Evolutionary conservation across 2,329 filamentous ascomycete species (phyloP), one percentile per base, ranked within the genome.

Genomic region (Chaetomium sp.): DNA sequence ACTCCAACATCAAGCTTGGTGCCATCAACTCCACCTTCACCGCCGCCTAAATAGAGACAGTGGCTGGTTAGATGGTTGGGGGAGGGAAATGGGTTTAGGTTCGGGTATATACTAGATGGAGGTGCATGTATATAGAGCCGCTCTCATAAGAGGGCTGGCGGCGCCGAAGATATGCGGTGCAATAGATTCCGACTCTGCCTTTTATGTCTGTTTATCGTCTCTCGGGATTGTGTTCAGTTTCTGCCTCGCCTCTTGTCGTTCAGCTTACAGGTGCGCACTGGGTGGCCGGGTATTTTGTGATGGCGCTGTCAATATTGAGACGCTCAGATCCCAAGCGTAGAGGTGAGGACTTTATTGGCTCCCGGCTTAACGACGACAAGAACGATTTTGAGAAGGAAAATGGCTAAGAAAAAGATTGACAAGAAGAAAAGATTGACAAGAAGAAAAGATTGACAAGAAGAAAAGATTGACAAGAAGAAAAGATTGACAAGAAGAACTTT

Each of bases 1-100:
- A 78, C 74, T 82, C 80, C 57, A 82, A 82, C 74, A 82, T 83
- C 76, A 81, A 79, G 76, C 31, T 72, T 63, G 81, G 81, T 4
- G 75, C 80, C 23, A 76, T 83, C 68, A 78, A 78, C 71, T 81
- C 78, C 19, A 83, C 81, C 60, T 82, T 75, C 45, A 62, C 67
- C 25, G 69, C 70, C 49, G 66, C 59, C 42, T 69, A 66, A 55
- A 63, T 13, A n/a, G 35, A 33, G 31, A 19, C 1, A 31, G 27
- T 47, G 45, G 38, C 6, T 13, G 9, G 42, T 27, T 45, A 21
- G 33, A 25, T 45, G 38, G 38, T 16, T 54, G 13, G 45, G 6
- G 27, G 27, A 6, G 27, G 27, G 27, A 6, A 19, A 16, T 42
- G 38, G 35, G n/a, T 16, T 56, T 10, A 9, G 23, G 31, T 54